These are phyloP conservation scores for Schizophyllum amplum DNA, from an alignment of 1,284 basidiomycete species.

Conservation along the genomic window DNA sequence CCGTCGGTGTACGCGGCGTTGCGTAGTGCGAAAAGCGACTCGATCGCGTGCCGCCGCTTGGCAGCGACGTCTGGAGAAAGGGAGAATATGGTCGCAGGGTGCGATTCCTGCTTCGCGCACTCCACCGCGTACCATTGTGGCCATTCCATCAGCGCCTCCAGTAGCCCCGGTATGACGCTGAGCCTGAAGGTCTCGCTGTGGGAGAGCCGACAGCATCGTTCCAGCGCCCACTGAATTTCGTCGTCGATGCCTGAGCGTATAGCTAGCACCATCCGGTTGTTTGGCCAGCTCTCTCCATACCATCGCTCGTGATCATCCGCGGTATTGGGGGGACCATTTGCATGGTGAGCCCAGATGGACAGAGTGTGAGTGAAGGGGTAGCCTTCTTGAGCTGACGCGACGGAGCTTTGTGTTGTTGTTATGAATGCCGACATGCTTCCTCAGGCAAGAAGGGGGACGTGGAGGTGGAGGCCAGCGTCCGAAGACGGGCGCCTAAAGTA, in stretches of 20 bases:
- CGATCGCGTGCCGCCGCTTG: conserved; percentile 59
- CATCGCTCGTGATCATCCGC: conserved; percentile 30
- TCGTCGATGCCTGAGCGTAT: conserved; percentile 66
- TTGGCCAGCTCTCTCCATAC: conserved; percentile 66
- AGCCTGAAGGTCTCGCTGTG: conserved; percentile 68
- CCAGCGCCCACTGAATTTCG: conserved; percentile 77
- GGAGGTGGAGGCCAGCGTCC: neutral
- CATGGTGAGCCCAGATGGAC: neutral
- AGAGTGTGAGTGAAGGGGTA: neutral
- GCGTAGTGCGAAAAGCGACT: conserved; percentile 69
- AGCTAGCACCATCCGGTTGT: conserved; percentile 76
- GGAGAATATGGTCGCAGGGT: conserved; percentile 32
- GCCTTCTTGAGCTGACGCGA: neutral
- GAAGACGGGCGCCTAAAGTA: neutral
- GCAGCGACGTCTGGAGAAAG: conserved; percentile 37
- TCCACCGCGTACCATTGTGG: conserved; percentile 66
- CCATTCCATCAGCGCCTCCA: conserved; percentile 75
- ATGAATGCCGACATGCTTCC: neutral
- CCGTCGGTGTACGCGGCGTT: conserved; percentile 63
- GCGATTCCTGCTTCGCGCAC: neutral
- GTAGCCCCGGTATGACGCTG: conserved; percentile 60
- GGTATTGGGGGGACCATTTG: neutral
- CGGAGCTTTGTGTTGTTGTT: neutral
- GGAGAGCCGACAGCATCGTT: conserved; percentile 69
- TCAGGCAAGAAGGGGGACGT: neutral